phyloP scores from a whole-genome alignment of 441 rosid species.

The Eutrema salsugineum region DNA sequence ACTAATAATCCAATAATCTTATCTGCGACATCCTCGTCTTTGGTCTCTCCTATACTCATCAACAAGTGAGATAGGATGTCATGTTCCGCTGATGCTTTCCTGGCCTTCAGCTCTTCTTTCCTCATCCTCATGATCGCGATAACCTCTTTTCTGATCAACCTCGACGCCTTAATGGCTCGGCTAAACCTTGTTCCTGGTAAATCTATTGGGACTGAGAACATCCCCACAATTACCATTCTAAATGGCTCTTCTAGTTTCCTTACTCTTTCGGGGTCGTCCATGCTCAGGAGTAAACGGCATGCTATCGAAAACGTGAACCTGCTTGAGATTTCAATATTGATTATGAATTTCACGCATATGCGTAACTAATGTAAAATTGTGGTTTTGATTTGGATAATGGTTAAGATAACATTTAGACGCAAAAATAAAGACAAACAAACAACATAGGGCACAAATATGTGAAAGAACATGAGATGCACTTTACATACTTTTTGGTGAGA shows the following conservation, averaged over 20 bases:
- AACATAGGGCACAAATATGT: too few species aligned
- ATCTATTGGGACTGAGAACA: conserved; percentile 37
- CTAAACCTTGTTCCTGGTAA: conserved; percentile 42
- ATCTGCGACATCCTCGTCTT: conserved; percentile 37
- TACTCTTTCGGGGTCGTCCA: conserved; percentile 32
- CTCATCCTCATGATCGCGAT: conserved; percentile 20
- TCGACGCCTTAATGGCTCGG: conserved; percentile 36
- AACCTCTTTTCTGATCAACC: conserved; percentile 30
- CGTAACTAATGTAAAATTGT: too few species aligned
- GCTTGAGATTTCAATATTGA: too few species aligned
- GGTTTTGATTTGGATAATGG: not conserved
- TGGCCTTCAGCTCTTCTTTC: conserved; percentile 20
- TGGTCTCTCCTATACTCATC: conserved; percentile 12
- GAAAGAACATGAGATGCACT: not conserved
- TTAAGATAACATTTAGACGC: not conserved
- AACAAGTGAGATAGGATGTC: conserved; percentile 44
- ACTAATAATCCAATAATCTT: conserved; percentile 42
- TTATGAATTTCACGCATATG: too few species aligned
- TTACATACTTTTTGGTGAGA: conserved; percentile 31
- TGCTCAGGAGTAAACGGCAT: conserved; percentile 36
- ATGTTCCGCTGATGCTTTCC: conserved; percentile 13
- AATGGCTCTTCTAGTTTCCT: conserved; percentile 25
- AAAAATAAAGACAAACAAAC: too few species aligned
- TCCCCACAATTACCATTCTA: conserved; percentile 21
- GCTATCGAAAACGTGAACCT: conserved; percentile 42